phyloP scores from a whole-genome alignment of 495 filamentous ascomycete species.

The Saxispiralis lemnorum region DNA sequence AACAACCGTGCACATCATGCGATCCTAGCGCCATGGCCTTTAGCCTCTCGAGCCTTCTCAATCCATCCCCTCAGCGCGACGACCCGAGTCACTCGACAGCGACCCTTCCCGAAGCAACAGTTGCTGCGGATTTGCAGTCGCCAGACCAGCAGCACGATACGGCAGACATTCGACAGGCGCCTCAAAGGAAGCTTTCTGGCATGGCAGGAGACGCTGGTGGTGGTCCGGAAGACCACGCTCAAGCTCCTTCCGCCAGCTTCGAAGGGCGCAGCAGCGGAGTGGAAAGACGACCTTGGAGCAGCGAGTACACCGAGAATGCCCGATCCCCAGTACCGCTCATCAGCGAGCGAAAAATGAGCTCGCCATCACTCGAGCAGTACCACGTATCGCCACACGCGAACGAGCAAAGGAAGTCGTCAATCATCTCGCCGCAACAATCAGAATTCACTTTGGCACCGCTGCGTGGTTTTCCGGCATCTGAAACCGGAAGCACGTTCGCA shows the following conservation, averaged over 20 bases:
- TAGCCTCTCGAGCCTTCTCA: slow-evolving; percentile 17
- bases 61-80: slow-evolving; percentile 11
- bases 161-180: no score
- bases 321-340: slow-evolving; percentile 18
- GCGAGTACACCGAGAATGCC: slow-evolving; percentile 16
- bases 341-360: slow-evolving; percentile 14
- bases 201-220: no score
- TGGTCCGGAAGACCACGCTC: no score
- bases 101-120: neutral
- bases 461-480: slow-evolving; percentile 8
- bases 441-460: slow-evolving; percentile 21
- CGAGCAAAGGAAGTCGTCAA: slow-evolving; percentile 19
- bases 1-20: neutral
- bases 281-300: slow-evolving; percentile 8
- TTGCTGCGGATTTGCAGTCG: slow-evolving; percentile 6
- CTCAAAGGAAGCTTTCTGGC: no score
- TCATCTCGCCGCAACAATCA: slow-evolving; percentile 12
- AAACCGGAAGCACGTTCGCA: slow-evolving; percentile 2
- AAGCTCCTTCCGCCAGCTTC: no score
- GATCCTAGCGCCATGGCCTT: slow-evolving; percentile 11
- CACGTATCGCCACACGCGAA: slow-evolving; percentile 23
- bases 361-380: slow-evolving; percentile 25
- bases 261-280: no score
- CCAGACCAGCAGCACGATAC: slow-evolving; percentile 1
- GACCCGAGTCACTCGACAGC: neutral